phyloP scores from a whole-genome alignment of 2,329 filamentous ascomycete genomes.

The Aotearoamyces nothofagi region DNA sequence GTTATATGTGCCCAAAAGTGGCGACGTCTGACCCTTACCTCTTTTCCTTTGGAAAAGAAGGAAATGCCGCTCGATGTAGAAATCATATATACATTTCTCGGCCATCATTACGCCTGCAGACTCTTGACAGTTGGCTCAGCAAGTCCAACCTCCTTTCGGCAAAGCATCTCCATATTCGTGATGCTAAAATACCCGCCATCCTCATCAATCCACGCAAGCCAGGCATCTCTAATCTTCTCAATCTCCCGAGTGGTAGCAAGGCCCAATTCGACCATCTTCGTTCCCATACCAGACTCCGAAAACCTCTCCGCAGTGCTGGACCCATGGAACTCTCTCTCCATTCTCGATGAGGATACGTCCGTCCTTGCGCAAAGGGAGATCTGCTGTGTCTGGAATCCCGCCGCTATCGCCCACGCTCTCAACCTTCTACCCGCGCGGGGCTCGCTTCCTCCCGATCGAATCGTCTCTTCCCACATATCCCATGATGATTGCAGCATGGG shows the following conservation, averaged over 20 bases:
- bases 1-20: no score
- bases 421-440: constrained; percentile 5
- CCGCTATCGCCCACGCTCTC: constrained; percentile 6
- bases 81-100: no score
- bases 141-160: no score
- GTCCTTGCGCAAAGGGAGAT: background rate
- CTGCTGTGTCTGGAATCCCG: constrained; percentile 5
- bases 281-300: constrained; percentile 16
- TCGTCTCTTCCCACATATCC: constrained; percentile 3
- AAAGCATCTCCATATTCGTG: background rate
- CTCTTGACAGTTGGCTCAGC: no score
- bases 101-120: no score
- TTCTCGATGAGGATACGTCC: background rate
- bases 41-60: no score
- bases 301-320: constrained; percentile 13
- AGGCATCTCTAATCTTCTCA: constrained; percentile 18
- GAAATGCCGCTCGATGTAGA: no score
- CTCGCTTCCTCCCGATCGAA: constrained; percentile 4
- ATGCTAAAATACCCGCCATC: constrained; percentile 9
- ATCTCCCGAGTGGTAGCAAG: constrained; percentile 19
- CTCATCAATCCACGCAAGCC: constrained; percentile 19
- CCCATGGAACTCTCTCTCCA: constrained; percentile 4
- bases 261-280: constrained; percentile 16
- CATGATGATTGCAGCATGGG: constrained; percentile 6
- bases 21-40: no score